Evolutionary conservation across 257 asterid species (phyloP).

Genomic region (Solanum sparsipilum): DNA sequence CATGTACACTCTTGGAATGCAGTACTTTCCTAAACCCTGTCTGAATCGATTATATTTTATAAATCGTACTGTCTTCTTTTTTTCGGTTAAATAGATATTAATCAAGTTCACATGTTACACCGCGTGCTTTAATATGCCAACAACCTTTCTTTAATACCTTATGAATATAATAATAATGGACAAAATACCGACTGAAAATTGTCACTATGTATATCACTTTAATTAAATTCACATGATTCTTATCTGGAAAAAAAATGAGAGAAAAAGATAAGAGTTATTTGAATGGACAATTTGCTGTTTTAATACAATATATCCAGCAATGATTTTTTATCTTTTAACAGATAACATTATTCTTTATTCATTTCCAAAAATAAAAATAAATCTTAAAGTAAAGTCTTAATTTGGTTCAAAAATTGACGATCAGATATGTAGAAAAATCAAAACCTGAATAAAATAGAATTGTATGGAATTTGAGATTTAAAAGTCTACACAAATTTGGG

Average conservation of each 20-base stretch:
- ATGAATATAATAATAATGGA: not conserved
- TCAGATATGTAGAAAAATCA: not conserved
- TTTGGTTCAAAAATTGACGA: not conserved
- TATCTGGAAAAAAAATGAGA: not conserved
- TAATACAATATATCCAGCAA: not conserved
- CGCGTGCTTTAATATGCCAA: not conserved
- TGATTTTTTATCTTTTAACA: not conserved
- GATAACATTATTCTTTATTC: not conserved
- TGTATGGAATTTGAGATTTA: not conserved
- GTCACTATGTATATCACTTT: not conserved
- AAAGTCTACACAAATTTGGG: not conserved
- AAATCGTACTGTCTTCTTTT: rapidly evolving
- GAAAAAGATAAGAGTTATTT: not conserved
- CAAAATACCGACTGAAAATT: not conserved
- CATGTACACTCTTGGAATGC: rapidly evolving
- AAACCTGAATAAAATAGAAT: not conserved
- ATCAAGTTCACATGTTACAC: not conserved
- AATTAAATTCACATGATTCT: not conserved
- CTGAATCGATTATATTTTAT: rapidly evolving
- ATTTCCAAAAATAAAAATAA: not conserved
- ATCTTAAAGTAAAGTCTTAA: not conserved
- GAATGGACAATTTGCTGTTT: not conserved
- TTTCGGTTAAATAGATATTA: not conserved
- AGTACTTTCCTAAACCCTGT: rapidly evolving
- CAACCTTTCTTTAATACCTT: not conserved